Evolutionary conservation across 1,284 basidiomycete genomes (phyloP).

Genomic region (Laetiporus sulphureus): DNA sequence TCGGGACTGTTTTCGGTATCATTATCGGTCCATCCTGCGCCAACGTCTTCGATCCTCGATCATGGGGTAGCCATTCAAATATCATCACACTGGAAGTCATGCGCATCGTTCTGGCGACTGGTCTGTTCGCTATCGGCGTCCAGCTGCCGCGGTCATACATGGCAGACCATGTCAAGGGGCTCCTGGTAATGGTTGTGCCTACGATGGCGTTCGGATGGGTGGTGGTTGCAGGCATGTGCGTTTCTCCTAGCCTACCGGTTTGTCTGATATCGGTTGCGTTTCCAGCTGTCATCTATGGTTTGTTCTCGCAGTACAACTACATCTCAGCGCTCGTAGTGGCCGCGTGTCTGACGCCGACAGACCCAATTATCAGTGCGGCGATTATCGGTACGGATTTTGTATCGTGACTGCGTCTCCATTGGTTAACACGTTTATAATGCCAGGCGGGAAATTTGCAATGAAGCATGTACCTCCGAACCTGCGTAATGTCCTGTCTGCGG

Average conservation of each 20-base stretch:
- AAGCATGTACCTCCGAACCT: slow-evolving; percentile 84
- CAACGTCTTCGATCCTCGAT: slow-evolving; percentile 72
- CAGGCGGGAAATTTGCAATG: slow-evolving; percentile 83
- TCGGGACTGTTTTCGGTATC: slow-evolving; percentile 79
- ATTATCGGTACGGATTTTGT: slow-evolving; percentile 39
- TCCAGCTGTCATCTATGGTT: slow-evolving; percentile 38
- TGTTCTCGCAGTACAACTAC: slow-evolving; percentile 67
- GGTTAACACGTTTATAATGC: slow-evolving; percentile 16
- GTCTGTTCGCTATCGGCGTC: slow-evolving; percentile 69
- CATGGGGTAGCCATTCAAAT: slow-evolving; percentile 57
- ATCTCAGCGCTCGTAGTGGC: slow-evolving; percentile 81
- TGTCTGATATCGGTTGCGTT: too few relatives aligned
- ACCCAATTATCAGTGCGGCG: slow-evolving; percentile 73
- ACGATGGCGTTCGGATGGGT: slow-evolving; percentile 79
- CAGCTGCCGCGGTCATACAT: slow-evolving; percentile 67
- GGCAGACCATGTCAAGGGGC: slow-evolving; percentile 49
- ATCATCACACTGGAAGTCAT: slow-evolving; percentile 74
- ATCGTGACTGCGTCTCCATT: slow-evolving; percentile 30
- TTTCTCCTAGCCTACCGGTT: too few relatives aligned
- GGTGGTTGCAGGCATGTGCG: slow-evolving; percentile 54
- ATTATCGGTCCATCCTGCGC: slow-evolving; percentile 71
- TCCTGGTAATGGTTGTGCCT: slow-evolving; percentile 63
- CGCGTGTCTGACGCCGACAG: slow-evolving; percentile 90
- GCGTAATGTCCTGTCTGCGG: slow-evolving; percentile 82
- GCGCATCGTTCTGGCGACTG: slow-evolving; percentile 62